Percentiles rank a stretch among this genome's conserved stretches.
phyloP scores from a whole-genome alignment of 441 rosid genomes.

The Rhodomyrtus psidioides region DNA sequence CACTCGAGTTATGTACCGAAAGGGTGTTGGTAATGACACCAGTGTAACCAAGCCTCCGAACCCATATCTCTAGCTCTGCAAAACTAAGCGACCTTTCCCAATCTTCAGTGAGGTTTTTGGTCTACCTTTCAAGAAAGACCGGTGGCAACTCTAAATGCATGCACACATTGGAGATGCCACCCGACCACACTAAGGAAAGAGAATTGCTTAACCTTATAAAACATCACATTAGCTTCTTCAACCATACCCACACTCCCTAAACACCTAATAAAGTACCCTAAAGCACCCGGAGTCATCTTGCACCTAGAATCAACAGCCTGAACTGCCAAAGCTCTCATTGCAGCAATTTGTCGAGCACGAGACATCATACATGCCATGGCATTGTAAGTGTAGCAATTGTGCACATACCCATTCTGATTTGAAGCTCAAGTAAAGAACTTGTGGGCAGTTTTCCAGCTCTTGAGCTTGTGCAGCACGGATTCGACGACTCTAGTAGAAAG shows the following conservation, averaged over 20 bases:
- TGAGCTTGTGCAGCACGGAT: constrained; percentile 39
- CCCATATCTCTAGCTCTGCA: too few species aligned
- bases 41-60: too few species aligned
- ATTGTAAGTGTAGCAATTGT: constrained; percentile 65
- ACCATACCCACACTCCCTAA: constrained; percentile 56
- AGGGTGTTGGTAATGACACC: too few species aligned
- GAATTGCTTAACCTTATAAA: constrained; percentile 46
- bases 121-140: too few species aligned
- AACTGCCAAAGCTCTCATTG: constrained; percentile 38
- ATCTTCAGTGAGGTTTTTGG: too few species aligned
- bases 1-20: too few species aligned
- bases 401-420: constrained; percentile 46
- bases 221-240: constrained; percentile 59
- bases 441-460: constrained; percentile 48
- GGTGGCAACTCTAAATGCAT: too few species aligned
- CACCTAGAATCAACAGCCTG: constrained; percentile 48
- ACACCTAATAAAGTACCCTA: constrained; percentile 78
- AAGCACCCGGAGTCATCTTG: constrained; percentile 66
- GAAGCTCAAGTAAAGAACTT: constrained; percentile 70
- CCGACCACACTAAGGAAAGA: too few species aligned
- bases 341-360: constrained; percentile 87
- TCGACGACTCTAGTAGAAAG: constrained; percentile 70
- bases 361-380: constrained; percentile 86
- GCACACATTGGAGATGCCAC: too few species aligned
- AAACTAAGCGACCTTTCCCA: too few species aligned